Evolutionary conservation across 306 rosid genomes (phyloP), one percentile per base, ranked within the genome.

Genomic region (Trifolium pratense): DNA sequence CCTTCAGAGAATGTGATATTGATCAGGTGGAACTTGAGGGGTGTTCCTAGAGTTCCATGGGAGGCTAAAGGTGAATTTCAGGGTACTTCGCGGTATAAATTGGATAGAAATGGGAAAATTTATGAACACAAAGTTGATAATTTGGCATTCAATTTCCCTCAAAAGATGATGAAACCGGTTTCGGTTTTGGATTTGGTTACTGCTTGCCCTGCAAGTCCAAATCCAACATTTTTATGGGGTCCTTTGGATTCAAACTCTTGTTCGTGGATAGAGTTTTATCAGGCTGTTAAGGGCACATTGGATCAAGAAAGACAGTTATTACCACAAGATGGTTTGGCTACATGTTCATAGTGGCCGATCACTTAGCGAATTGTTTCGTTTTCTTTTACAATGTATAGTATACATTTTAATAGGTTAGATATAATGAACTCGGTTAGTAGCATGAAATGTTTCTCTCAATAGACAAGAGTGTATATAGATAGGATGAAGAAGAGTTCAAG

Each of bases 31-130:
- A 94, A 91, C 82, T 75, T 91, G 80, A 88, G 75, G 79, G 98
- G 98, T 2, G 89, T 88, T 58, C 98, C 98, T 23, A 20, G 97
- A 23, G 96, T 94, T 79, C 97, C 98, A 59, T 94, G 98, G 98
- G 98, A 94, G 66, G 76, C 95, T 10, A 82, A 83, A 67, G 98
- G 98, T 29, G 86, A 91, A 46, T 94, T 94, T 83, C 97, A 94
- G 56, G 98, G 98, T 39, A 94, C 98, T 18, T 94, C 97, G 0
- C 69, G 96, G 63, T 94, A 88, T 68, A 94, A 94, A 52, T 68
- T 94, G 85, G 98, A 91, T 64, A 79, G 96, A 71, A 84, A 82
- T 63, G 98, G 98, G 37, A 94, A 94, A 77, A 91, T 94, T 43
- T 94, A 94, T 68, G 96, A 94, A 73, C 98, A 94, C 76, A 88